Percentiles rank a stretch among this genome's conserved stretches.
Evolutionary conservation across 352 stramenopile species (phyloP).

Genomic region (Phytophthora brassicae): DNA sequence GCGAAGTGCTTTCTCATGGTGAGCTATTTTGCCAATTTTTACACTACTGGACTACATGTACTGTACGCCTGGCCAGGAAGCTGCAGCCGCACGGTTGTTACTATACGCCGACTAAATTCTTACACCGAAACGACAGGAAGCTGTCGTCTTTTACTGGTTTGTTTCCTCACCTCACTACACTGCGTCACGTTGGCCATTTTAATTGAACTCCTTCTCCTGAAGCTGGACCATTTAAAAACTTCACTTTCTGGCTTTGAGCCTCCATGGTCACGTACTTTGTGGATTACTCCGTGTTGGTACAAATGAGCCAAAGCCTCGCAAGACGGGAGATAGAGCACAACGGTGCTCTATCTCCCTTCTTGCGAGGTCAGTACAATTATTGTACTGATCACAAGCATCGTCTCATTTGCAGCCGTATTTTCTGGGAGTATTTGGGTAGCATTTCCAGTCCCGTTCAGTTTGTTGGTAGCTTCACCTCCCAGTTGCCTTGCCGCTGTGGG

Average conservation of each 20-base stretch:
- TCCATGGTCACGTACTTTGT: conserved; percentile 2
- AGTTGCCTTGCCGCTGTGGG: conserved; percentile 6
- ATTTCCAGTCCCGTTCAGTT: conserved; percentile 23
- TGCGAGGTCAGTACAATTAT: no score
- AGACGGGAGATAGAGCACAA: not conserved
- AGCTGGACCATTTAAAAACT: conserved; percentile 2
- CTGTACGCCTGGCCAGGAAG: no score
- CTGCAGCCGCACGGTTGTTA: conserved; percentile 3
- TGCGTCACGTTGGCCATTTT: conserved; percentile 1
- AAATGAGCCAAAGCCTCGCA: conserved; percentile 1
- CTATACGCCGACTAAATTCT: not conserved
- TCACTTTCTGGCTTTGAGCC: conserved; percentile 6
- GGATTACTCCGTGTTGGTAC: not conserved
- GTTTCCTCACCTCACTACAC: not conserved
- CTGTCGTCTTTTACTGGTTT: not conserved
- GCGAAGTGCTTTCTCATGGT: no score
- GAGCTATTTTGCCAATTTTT: no score
- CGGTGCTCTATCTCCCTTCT: no score
- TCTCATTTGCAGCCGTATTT: conserved; percentile 10
- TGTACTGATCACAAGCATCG: not conserved
- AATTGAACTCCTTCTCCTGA: conserved; percentile 1
- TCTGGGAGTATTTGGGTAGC: conserved; percentile 1
- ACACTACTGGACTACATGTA: no score
- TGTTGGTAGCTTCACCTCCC: conserved; percentile 21
- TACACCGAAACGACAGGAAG: not conserved